Evolutionary conservation across 2,329 filamentous ascomycete species (phyloP), one percentile per base, ranked within the genome.

Genomic region (Neofusicoccum sp.): DNA sequence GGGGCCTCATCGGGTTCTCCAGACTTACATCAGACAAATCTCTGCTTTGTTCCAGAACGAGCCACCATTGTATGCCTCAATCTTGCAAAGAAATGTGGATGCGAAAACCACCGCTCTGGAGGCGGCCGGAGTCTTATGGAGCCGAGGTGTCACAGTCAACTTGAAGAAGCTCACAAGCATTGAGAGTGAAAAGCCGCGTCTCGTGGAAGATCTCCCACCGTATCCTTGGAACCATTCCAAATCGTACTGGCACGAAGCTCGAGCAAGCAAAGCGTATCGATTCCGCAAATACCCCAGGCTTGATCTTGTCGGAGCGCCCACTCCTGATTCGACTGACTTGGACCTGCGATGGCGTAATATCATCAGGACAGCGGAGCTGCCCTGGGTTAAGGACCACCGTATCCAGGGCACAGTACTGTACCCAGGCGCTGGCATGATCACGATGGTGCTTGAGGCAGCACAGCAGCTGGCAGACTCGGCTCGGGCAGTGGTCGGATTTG

Each of bases 201-300:
- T 20, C 20, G 20, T 20, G 20, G 20, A 20, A 20, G 59, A 68
- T 44, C 68, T 75, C 1, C 73, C 74, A 3, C 63, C 63, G 3
- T 76, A 76, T 43, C 62, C 66, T 0, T 76, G 71, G 68, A 71
- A 75, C 58, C 72, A 74, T 59, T 61, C 66, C 3, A 65, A 62
- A 6, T 59, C 62, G 11, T 68, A 63, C 47, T 75, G 71, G 71
- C 43, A 58, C 6, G 59, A 65, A 45, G 56, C 58, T 16, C 61
- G 61, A 11, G 24, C 61, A 8, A 63, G 58, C 24, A 43, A 60
- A 14, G 20, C 60, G 16, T 63, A 64, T 45, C 62, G 63, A 26
- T 60, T 57, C 33, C 57, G 58, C 7, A 40, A 61, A 28, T 28
- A 62, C 12, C 54, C 41, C 4, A 7, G 43, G 14, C 44, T 33